A percentile compares a stretch with the other conserved stretches of the same genome.
Conservation (phyloP, 768 basidiomycete species). For the Boletus edulis region DNA sequence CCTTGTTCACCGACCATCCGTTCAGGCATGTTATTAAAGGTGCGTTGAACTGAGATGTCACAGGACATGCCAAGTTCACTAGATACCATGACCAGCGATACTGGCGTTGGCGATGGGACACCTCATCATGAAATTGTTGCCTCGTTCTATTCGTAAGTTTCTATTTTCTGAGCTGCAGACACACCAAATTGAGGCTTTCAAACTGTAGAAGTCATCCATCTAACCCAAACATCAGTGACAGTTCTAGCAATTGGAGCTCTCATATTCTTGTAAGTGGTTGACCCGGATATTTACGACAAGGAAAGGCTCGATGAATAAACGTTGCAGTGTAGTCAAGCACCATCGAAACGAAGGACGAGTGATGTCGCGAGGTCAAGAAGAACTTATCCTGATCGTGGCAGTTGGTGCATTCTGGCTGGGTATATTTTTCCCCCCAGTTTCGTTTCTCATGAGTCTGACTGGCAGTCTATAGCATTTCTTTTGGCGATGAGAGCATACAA, state of each 20-base stretch:
- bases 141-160: slow-evolving; percentile 32
- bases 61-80: slow-evolving; percentile 8
- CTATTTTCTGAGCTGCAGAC: neutral
- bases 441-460: slow-evolving; percentile 2
- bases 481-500: slow-evolving; percentile 41
- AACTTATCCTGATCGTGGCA: slow-evolving; percentile 67
- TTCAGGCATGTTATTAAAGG: slow-evolving; percentile 34
- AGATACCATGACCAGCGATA: slow-evolving; percentile 36
- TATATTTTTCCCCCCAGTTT: slow-evolving; percentile 31
- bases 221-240: slow-evolving; percentile 74
- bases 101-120: slow-evolving; percentile 50
- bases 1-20: slow-evolving; percentile 32
- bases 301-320: neutral
- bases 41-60: slow-evolving; percentile 8
- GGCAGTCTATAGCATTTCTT: slow-evolving; percentile 35
- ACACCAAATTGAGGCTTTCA: slow-evolving; percentile 9
- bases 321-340: slow-evolving; percentile 61
- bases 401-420: slow-evolving; percentile 78
- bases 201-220: slow-evolving; percentile 53
- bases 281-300: neutral
- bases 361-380: slow-evolving; percentile 70
- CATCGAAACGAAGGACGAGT: slow-evolving; percentile 55
- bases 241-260: slow-evolving; percentile 63
- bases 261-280: slow-evolving; percentile 56
- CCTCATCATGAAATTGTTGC: slow-evolving; percentile 48